These are phyloP conservation scores for Saccharomycopsis sp. DNA, from an alignment of 805 yeast species.

Conservation along the genomic window DNA sequence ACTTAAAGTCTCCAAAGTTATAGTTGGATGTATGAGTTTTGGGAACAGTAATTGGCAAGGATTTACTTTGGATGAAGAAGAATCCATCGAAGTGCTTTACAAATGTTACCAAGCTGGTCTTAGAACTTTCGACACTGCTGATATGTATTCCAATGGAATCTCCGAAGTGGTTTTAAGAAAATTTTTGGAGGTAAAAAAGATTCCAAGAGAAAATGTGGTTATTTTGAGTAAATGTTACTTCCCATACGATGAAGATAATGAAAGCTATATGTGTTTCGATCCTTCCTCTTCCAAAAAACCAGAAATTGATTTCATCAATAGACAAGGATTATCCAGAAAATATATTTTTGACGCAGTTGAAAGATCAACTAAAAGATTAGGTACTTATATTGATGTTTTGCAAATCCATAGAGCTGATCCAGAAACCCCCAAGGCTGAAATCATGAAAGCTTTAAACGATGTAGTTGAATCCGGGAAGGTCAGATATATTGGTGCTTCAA, in stretches of 20 bases:
- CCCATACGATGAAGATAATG: slow-evolving; percentile 23
- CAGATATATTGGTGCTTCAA: slow-evolving; percentile 54
- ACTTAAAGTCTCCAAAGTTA: slow-evolving; percentile 35
- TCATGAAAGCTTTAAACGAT: slow-evolving; percentile 46
- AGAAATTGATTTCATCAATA: slow-evolving; percentile 20
- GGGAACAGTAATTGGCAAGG: slow-evolving; percentile 28
- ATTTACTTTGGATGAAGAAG: slow-evolving; percentile 37
- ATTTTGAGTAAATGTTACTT: slow-evolving; percentile 38
- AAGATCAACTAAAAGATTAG: slow-evolving; percentile 34
- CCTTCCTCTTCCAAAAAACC: neutral
- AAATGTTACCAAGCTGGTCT: slow-evolving; percentile 35
- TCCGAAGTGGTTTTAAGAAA: slow-evolving; percentile 44
- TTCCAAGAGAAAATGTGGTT: slow-evolving; percentile 26
- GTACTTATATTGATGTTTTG: slow-evolving; percentile 42
- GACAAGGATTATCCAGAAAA: slow-evolving; percentile 33
- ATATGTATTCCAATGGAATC: slow-evolving; percentile 35
- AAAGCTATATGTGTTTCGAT: slow-evolving; percentile 2
- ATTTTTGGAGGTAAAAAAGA: slow-evolving; percentile 39
- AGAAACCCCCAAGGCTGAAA: slow-evolving; percentile 40
- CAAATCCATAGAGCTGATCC: slow-evolving; percentile 53
- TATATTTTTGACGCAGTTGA: slow-evolving; percentile 37
- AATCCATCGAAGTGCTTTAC: slow-evolving; percentile 33
- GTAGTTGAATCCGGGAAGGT: slow-evolving; percentile 36
- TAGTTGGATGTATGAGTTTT: slow-evolving; percentile 45
- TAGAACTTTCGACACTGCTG: slow-evolving; percentile 43